phyloP scores from a whole-genome alignment of 2,329 filamentous ascomycete genomes.

The Neobulgaria alba region DNA sequence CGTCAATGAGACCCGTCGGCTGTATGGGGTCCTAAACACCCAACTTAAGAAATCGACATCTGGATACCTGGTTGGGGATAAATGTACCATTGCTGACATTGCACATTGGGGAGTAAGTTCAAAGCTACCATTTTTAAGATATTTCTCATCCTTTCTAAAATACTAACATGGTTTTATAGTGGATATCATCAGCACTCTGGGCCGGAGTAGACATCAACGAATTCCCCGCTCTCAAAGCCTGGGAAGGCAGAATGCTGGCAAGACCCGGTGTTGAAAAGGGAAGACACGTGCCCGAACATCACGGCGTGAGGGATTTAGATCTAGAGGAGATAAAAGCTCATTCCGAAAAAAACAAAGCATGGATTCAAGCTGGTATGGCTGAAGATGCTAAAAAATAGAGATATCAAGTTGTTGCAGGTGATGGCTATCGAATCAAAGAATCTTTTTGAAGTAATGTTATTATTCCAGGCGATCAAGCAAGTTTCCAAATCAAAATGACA shows the following conservation, averaged over 20 bases:
- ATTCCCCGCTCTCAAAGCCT: constrained; percentile 68
- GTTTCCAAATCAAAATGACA: too few species aligned
- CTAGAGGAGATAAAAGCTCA: constrained; percentile 47
- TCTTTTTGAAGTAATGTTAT: too few species aligned
- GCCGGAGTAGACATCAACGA: constrained; percentile 62
- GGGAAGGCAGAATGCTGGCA: constrained; percentile 63
- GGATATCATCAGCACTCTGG: constrained; percentile 17
- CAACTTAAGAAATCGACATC: constrained; percentile 52
- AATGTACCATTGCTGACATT: constrained; percentile 69
- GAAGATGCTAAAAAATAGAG: constrained; percentile 22
- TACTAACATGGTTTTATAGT: background rate
- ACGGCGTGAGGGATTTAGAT: constrained; percentile 48
- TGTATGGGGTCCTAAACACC: constrained; percentile 70
- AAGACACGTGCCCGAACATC: constrained; percentile 58
- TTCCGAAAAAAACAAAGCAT: constrained; percentile 44
- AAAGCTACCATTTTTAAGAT: background rate
- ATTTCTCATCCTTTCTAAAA: background rate
- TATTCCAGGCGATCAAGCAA: too few species aligned
- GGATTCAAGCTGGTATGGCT: constrained; percentile 62
- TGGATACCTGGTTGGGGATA: constrained; percentile 58
- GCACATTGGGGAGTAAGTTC: constrained; percentile 52
- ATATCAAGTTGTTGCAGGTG: too few species aligned
- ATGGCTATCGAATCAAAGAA: too few species aligned
- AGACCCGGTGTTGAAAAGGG: constrained; percentile 70
- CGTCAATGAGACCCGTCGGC: constrained; percentile 70